Base-by-base conservation (phyloP, 2,329 filamentous ascomycete genomes). In the Epichloe hybrida region DNA sequence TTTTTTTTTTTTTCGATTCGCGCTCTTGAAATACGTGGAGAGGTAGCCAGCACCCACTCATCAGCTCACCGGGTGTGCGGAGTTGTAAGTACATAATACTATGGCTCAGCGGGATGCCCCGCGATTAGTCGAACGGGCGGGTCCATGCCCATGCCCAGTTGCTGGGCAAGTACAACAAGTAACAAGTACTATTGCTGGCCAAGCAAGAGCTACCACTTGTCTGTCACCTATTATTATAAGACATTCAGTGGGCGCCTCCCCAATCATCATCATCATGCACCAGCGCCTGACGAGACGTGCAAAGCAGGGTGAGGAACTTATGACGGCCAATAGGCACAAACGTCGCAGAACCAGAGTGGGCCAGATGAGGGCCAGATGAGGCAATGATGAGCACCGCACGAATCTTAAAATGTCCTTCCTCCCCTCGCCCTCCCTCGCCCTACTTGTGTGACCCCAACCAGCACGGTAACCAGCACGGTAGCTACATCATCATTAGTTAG, bases 171-270 rank as follows among this genome's bases (percentile, higher is more conserved):
- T 17, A 17, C 17, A 17, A 17, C 17, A 17, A 17, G 34, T 5
- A n/a, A 13, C 27, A 31, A 31, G 27, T 27, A 7, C 23, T 27
- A 27, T 27, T 27, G 23, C 23, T 7, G 23, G 27, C 35, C 27
- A 4, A 9, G 27, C 37, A 34, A 45, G 36, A 27, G 12, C 47
- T 40, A 53, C 53, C 53, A 55, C 53, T 55, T 55, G 53, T 53
- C 53, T 51, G 53, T 53, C 53, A 52, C 39, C 21, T 45, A 38
- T 49, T 17, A 17, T 17, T 17, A 17, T 17, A 17, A 17, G 20
- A 21, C 20, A 21, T 21, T 44, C 20, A 48, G 50, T 50, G 50
- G 50, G 43, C 40, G 20, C 41, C 17, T 48, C 34, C 15, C 27
- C 27, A 31, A 31, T 31, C 27, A 31, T 9, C 27, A 31, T 23